A percentile compares a stretch with the other conserved stretches of the same genome.
Evolutionary conservation across 2,329 filamentous ascomycete species (phyloP).

Genomic region (Botrytis aclada): DNA sequence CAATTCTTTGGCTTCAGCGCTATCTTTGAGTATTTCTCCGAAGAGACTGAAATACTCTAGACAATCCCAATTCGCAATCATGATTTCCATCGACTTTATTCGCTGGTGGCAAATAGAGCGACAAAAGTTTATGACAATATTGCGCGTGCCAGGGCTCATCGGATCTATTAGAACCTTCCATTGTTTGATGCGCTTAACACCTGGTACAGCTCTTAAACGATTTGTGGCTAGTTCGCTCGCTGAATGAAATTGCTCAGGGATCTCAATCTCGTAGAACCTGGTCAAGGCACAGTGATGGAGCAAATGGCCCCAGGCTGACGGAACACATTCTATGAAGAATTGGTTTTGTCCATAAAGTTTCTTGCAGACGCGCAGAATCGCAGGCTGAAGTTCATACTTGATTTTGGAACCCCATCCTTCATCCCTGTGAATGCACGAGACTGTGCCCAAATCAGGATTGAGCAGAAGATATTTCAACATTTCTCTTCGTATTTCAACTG

Average conservation of each 20-base stretch:
- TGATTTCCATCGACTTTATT: not conserved
- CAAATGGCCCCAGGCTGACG: rapidly evolving
- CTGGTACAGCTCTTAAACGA: not conserved
- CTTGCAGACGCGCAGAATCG: not conserved
- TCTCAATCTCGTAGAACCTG: not conserved
- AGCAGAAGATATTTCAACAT: not conserved
- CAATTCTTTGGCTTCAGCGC: too few relatives aligned
- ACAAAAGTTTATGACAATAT: not conserved
- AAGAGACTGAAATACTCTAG: too few relatives aligned
- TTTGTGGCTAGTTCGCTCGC: not conserved
- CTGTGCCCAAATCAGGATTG: not conserved
- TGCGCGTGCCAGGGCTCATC: not conserved
- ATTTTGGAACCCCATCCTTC: not conserved
- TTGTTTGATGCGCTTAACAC: not conserved
- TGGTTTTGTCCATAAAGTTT: not conserved
- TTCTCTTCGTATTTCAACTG: not conserved
- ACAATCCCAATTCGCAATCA: not conserved
- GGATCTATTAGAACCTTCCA: not conserved
- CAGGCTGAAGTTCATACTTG: not conserved
- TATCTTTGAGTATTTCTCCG: too few relatives aligned
- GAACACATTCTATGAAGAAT: not conserved
- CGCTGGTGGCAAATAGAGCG: not conserved
- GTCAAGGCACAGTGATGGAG: not conserved
- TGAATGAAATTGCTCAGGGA: not conserved
- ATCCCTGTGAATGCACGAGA: not conserved